Evolutionary conservation across 2,329 filamentous ascomycete genomes (phyloP), one percentile per base, ranked within the genome.

Genomic region (Ustilaginoidea virens): DNA sequence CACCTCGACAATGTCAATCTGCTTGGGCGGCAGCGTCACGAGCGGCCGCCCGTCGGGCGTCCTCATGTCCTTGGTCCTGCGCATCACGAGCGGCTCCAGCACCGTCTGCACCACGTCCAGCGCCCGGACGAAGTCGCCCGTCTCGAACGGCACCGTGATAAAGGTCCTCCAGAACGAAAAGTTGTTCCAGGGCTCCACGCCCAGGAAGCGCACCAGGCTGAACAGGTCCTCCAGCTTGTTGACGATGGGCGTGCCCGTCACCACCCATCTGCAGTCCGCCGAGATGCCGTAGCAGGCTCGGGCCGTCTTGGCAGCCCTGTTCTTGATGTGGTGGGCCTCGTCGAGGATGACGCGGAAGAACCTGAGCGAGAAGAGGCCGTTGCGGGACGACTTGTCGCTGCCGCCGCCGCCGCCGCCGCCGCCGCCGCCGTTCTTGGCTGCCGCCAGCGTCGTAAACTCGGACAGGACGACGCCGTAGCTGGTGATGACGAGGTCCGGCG

Each of bases 161-260:
- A 98, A 98, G 0, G 90, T 96, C 48, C 86, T 86, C 90, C 90
- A 98, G 56, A 93, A 98, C 0, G 86, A 93, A 51, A 98, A 98
- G 50, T 96, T 96, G 45, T 80, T 90, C 90, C 90, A 98, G 0
- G 90, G 90, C 48, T 96, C 87, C 4, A 98, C 90, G 32, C 82
- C 76, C 8, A 98, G 60, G 54, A 96, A 98, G 3, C 82, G 74
- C 9, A 96, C 82, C 21, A 98, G 58, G 45, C 82, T 92, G 56
- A 94, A 96, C 10, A 98, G 59, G 52, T 96, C 90, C 49, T 96
- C 87, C 1, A 98, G 64, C 24, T 83, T 77, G 50, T 98, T 98
- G 40, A 98, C 87, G 32, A 98, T 96, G 0, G 90, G 90, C 1
- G 90, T 98, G 12, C 90, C 90, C 0, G 90, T 98, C 27, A 98